phyloP scores from a whole-genome alignment of 2,329 filamentous ascomycete species.

The Penicillium sclerotiorum region DNA sequence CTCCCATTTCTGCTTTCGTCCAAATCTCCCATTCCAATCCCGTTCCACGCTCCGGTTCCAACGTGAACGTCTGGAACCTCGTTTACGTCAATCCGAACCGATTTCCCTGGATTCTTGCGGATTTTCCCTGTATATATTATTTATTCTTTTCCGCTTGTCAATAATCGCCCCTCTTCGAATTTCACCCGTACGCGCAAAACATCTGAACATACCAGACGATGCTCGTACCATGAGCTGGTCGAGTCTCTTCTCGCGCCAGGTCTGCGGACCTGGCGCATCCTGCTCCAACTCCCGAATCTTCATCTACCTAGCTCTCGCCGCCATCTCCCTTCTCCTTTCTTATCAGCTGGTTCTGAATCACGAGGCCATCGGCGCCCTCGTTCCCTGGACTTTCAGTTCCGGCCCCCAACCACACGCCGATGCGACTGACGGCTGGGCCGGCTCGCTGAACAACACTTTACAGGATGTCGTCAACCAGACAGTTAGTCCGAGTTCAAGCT shows the following conservation, averaged over 20 bases:
- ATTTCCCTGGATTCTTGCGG: not conserved
- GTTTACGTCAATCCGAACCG: not conserved
- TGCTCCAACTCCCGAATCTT: conserved; percentile 15
- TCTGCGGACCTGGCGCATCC: conserved; percentile 4
- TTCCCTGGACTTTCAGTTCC: conserved; percentile 2
- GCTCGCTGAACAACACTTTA: not conserved
- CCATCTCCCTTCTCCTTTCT: conserved; percentile 16
- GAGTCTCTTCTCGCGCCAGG: conserved; percentile 1
- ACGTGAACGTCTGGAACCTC: no score
- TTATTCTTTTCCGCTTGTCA: not conserved
- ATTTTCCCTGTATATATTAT: not conserved
- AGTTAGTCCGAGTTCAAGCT: not conserved
- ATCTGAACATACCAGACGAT: not conserved
- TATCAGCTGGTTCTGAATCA: conserved; percentile 24
- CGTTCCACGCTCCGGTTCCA: no score
- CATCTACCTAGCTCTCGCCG: conserved; percentile 18
- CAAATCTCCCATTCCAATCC: not conserved
- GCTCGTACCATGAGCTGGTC: conserved; percentile 8
- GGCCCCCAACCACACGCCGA: not conserved
- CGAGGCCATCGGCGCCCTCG: conserved; percentile 6
- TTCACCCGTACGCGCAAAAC: not conserved
- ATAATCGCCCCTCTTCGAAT: not conserved
- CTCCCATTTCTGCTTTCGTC: not conserved
- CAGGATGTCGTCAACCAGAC: not conserved
- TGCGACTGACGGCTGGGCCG: not conserved